Percentiles rank a stretch among this genome's conserved stretches.
These are phyloP conservation scores for Xylaria sp. DNA, from an alignment of 2,329 filamentous ascomycete genomes.

Conservation along the genomic window DNA sequence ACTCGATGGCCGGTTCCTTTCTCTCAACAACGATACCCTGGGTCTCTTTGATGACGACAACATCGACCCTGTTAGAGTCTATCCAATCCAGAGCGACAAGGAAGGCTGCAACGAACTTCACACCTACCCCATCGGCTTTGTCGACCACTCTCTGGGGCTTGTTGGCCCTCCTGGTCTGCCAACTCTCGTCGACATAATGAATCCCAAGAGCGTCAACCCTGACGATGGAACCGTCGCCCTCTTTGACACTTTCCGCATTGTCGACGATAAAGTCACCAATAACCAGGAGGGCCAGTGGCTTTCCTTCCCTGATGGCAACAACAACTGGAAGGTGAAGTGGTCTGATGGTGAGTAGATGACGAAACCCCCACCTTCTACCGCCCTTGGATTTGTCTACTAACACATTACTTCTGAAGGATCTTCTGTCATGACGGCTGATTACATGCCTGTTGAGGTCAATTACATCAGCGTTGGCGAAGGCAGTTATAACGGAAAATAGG, in stretches of 20 bases:
- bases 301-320: conserved; percentile 35
- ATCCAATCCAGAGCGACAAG: conserved; percentile 33
- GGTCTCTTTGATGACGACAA: conserved; percentile 36
- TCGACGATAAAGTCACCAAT: conserved; percentile 29
- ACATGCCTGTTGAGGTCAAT: conserved; percentile 39
- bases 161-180: conserved; percentile 39
- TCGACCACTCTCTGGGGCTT: conserved; percentile 43
- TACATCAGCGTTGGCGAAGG: conserved; percentile 35
- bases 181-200: conserved; percentile 38
- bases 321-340: conserved; percentile 41
- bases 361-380: neutral
- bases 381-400: neutral
- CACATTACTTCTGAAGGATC: conserved; percentile 26
- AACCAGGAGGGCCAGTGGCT: conserved; percentile 37
- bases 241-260: conserved; percentile 42
- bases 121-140: conserved; percentile 41
- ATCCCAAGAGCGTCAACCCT: conserved; percentile 33
- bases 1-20: conserved; percentile 40
- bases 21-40: conserved; percentile 34
- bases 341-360: conserved; percentile 38
- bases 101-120: conserved; percentile 40
- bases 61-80: conserved; percentile 32
- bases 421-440: conserved; percentile 35
- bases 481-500: conserved; percentile 26
- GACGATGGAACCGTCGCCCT: conserved; percentile 33